These are phyloP conservation scores for Capsicum pubescens DNA, from an alignment of 257 asterid genomes.

Conservation along the genomic window DNA sequence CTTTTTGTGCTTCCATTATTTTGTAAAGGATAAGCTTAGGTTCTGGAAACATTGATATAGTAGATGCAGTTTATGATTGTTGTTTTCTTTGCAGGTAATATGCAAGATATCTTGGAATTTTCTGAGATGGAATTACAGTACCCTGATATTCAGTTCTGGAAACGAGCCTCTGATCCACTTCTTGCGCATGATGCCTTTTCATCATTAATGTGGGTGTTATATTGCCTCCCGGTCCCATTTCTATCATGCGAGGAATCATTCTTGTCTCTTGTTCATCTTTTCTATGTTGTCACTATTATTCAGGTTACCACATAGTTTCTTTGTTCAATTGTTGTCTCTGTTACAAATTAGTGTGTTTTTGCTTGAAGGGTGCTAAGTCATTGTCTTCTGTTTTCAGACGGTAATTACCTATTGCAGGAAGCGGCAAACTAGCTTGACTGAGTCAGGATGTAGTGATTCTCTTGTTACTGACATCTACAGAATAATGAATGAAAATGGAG, in stretches of 20 bases:
- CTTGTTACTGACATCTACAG: constrained; percentile 65
- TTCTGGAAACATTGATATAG: background rate
- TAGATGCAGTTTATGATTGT: constrained; percentile 19
- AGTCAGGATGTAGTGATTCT: constrained; percentile 52
- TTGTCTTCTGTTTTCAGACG: constrained; percentile 55
- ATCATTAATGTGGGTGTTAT: constrained; percentile 89
- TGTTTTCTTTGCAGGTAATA: constrained; percentile 58
- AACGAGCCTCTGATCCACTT: constrained; percentile 74
- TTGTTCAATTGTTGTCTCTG: background rate
- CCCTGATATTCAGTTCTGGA: constrained; percentile 83
- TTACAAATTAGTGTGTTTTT: background rate
- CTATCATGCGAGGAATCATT: constrained; percentile 77
- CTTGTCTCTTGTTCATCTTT: constrained; percentile 78
- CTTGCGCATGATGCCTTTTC: constrained; percentile 86
- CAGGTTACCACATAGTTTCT: constrained; percentile 40
- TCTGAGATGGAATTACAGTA: constrained; percentile 52
- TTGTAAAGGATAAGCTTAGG: background rate
- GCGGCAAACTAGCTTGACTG: constrained; percentile 39
- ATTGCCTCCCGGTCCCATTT: constrained; percentile 88
- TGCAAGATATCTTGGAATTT: constrained; percentile 68
- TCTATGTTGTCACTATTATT: constrained; percentile 51
- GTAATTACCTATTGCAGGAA: constrained; percentile 52
- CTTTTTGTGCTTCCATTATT: constrained; percentile 8
- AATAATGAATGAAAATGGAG: constrained; percentile 53
- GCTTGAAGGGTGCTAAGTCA: constrained; percentile 12